These are phyloP conservation scores for Gossypium anomalum DNA, from an alignment of 345 rosid species.

Conservation along the genomic window DNA sequence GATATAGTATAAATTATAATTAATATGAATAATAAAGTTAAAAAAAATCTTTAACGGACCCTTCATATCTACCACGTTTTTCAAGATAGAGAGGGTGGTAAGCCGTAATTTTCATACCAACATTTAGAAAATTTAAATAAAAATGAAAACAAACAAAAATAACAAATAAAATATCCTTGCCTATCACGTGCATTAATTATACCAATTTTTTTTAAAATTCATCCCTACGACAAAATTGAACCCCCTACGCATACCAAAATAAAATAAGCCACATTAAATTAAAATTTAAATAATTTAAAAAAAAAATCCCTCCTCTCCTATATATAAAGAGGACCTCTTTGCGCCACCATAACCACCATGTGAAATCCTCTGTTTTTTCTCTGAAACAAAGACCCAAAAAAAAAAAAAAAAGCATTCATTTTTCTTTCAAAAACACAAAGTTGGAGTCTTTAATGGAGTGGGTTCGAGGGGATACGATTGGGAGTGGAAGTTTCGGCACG, in stretches of 20 bases:
- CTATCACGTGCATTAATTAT: constrained; percentile 55
- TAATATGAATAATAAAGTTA: too few relatives aligned
- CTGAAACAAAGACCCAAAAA: not conserved
- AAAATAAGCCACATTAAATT: not conserved
- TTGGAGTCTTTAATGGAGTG: constrained; percentile 42
- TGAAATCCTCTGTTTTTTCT: constrained; percentile 12
- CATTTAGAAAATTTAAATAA: constrained; percentile 6
- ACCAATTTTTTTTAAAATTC: not conserved
- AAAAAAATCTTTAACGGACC: not conserved
- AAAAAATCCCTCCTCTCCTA: not conserved
- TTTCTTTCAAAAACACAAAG: not conserved
- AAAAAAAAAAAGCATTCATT: not conserved
- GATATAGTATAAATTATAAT: too few relatives aligned
- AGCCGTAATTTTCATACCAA: not conserved
- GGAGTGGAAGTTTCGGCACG: constrained; percentile 59
- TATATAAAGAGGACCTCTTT: constrained; percentile 12
- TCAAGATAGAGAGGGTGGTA: not conserved
- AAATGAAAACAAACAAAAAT: not conserved
- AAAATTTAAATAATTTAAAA: too few relatives aligned
- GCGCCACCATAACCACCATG: constrained; percentile 17
- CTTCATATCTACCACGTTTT: constrained; percentile 19
- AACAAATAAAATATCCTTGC: constrained; percentile 25
- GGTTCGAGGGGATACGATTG: constrained; percentile 65
- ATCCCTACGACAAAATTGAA: not conserved
- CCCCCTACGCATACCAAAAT: not conserved